Evolutionary conservation across 1,284 basidiomycete genomes (phyloP), one percentile per base, ranked within the genome.

Genomic region (Meira nashicola): DNA sequence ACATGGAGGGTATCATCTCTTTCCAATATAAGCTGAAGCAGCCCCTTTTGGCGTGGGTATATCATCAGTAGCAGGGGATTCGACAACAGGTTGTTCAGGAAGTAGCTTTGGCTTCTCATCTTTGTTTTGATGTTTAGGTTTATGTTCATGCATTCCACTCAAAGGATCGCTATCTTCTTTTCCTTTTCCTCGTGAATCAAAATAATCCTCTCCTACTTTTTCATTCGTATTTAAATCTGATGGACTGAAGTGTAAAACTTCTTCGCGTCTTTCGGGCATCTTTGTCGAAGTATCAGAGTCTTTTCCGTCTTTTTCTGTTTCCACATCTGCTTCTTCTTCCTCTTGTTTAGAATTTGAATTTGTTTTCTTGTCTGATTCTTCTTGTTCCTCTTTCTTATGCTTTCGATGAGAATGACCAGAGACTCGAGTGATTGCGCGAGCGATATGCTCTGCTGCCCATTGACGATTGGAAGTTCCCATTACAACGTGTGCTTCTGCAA

Each of bases 401-500:
- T 33, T 33, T 33, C 28, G 28, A 8, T 33, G 28, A 33, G 28
- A 33, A 33, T 33, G 28, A 33, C 28, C 28, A 8, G 28, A 33
- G 8, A 33, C 28, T 33, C 8, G 3, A 3, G 28, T 33, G 28
- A 33, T 33, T 33, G 28, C 28, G 17, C 25, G 17, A 2, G 46
- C 46, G 21, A 48, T 23, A 12, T 48, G 17, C 25, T 48, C 25
- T n/a, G 46, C 46, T 21, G 46, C 46, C 12, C 12, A 17, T 14
- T 17, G 21, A 17, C 21, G 23, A 41, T 19, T 53, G 8, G n/a
- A 14, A n/a, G 28, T 33, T 41, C 50, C 50, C 28, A 41, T 14
- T 14, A 33, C 50, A 15, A 53, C 28, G 23, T 53, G 50, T 23
- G 50, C 50, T n/a, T 17, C 50, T 53, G 50, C 50, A 17, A 53